Evolutionary conservation across 192 early-diverging fungal species (phyloP), one percentile per base, ranked within the genome.

Genomic region (Cladochytrium replicatum): DNA sequence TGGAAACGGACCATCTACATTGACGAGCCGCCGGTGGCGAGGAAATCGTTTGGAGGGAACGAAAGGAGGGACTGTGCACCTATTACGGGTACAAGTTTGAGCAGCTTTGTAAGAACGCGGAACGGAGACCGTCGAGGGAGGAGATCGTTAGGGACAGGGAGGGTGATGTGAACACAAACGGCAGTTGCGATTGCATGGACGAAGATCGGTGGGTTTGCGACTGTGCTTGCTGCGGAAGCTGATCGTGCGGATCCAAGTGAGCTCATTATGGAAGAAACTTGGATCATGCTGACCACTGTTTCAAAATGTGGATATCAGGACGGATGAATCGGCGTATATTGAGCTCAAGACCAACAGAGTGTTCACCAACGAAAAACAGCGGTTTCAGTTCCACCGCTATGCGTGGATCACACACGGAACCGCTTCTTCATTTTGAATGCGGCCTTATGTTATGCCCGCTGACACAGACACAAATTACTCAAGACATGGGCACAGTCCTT

Each of bases 71-170:
- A 38, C 54, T 82, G 24, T 76, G 87, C 78, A 80, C 63, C 29
- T 95, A 90, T 52, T 85, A 82, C 72, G 92, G 94, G 0, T 95
- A 98, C 67, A 76, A 74, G 49, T 95, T 94, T 56, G 94, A 98
- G 58, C 72, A 71, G 1, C 67, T 91, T 6, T 77, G 71, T 29
- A 86, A 82, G 0, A 45, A 87, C 6, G 63, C 68, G 22, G n/a
- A n/a, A n/a, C n/a, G n/a, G n/a, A n/a, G n/a, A n/a, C n/a, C n/a
- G n/a, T n/a, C n/a, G n/a, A n/a, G n/a, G n/a, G n/a, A n/a, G n/a
- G n/a, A n/a, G n/a, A n/a, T n/a, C n/a, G n/a, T n/a, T n/a, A n/a
- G n/a, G n/a, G n/a, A n/a, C 32, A 27, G 41, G 1, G 34, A 41
- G 22, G 48, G 24, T 17, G 60, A 69, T 13, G 87, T 87, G 8